Evolutionary conservation across 768 basidiomycete genomes (phyloP).

Genomic region (Leccinellum albellum): DNA sequence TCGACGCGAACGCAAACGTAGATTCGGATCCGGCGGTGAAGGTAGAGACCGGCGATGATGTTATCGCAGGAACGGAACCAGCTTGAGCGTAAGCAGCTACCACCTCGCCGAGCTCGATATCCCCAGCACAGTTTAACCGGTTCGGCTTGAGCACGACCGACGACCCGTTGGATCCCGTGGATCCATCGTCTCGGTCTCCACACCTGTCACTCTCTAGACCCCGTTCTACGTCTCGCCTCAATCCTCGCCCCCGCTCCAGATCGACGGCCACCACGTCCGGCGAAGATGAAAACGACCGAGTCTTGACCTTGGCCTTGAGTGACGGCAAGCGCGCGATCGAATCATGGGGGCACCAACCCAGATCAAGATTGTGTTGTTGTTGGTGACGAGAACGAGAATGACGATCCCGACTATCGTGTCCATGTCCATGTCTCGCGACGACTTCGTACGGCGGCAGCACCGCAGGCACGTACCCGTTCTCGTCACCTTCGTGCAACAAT

Average conservation of each 20-base stretch:
- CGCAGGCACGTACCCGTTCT: background rate
- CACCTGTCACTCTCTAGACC: background rate
- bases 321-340: background rate
- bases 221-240: background rate
- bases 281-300: background rate
- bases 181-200: background rate
- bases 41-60: background rate
- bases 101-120: constrained; percentile 18
- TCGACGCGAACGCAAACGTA: background rate
- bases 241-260: background rate
- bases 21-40: background rate
- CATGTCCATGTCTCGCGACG: background rate
- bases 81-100: constrained; percentile 23
- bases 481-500: background rate
- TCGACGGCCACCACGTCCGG: background rate
- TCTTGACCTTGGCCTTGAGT: background rate
- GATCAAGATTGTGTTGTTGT: background rate
- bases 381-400: background rate
- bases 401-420: background rate
- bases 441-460: background rate
- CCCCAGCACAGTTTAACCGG: constrained; percentile 20
- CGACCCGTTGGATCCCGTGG: background rate
- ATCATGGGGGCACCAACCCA: background rate
- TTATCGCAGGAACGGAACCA: background rate
- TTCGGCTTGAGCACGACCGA: constrained; percentile 24